phyloP scores from a whole-genome alignment of 345 rosid genomes.

The Bruguiera gymnorhiza region DNA sequence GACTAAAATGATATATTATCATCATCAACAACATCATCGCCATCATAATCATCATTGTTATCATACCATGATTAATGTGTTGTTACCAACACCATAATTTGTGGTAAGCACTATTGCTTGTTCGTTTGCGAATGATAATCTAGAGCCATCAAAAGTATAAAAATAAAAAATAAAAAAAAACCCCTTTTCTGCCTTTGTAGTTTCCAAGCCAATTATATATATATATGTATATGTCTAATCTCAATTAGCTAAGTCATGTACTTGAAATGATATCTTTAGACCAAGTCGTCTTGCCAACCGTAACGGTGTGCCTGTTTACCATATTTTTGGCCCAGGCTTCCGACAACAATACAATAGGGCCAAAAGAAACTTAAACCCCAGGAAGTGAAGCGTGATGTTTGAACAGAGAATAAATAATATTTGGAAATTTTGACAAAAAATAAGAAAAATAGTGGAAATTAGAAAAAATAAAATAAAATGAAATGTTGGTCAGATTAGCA shows the following conservation, averaged over 20 bases:
- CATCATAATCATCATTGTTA: conserved; percentile 17
- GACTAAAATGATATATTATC: neutral
- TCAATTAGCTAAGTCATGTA: neutral
- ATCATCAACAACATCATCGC: conserved; percentile 14
- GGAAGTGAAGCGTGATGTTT: conserved; percentile 16
- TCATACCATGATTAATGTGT: conserved; percentile 18
- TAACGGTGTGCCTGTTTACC: neutral
- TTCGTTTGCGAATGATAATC: conserved; percentile 21
- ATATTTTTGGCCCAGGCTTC: neutral
- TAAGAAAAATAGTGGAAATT: no score
- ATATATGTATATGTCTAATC: neutral
- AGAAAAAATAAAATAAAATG: neutral
- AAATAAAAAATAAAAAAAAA: no score
- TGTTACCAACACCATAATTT: conserved; percentile 31
- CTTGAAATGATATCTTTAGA: conserved; percentile 9
- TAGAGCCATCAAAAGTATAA: neutral
- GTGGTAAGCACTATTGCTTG: conserved; percentile 9
- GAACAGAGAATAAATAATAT: conserved; percentile 18
- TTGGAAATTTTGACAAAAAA: neutral
- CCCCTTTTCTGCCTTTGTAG: neutral
- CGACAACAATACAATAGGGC: neutral
- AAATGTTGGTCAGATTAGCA: conserved; percentile 18
- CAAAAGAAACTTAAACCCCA: neutral
- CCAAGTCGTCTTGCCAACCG: conserved; percentile 27
- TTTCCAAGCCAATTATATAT: conserved; percentile 7